Evolutionary conservation across 768 basidiomycete species (phyloP).

Genomic region (Russula sp.): DNA sequence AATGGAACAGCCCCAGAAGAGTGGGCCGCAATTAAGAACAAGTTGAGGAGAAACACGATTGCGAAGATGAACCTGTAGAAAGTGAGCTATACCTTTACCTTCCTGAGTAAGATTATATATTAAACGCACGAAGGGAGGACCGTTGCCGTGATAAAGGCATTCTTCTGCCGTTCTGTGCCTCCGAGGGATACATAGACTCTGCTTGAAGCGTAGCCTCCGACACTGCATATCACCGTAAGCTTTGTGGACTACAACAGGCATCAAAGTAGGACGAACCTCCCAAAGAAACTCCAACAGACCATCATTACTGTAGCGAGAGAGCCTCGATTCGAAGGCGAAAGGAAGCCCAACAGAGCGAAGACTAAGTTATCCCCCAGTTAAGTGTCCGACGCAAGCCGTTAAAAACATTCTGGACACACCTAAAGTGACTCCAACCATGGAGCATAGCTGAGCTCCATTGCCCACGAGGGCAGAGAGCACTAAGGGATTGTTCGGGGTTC

Average conservation of each 20-base stretch:
- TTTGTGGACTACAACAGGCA: constrained; percentile 1
- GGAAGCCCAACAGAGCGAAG: constrained; percentile 87
- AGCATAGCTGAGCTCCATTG: constrained; percentile 77
- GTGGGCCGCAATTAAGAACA: constrained; percentile 76
- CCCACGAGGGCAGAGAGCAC: constrained; percentile 81
- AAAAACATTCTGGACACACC: constrained; percentile 35
- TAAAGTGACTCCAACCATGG: constrained; percentile 85
- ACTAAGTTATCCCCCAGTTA: constrained; percentile 37
- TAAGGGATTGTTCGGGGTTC: constrained; percentile 71
- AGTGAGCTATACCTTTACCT: background rate
- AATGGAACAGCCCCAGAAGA: constrained; percentile 97
- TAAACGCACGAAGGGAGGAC: constrained; percentile 71
- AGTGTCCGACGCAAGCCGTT: background rate
- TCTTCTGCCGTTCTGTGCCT: constrained; percentile 70
- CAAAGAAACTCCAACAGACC: constrained; percentile 92
- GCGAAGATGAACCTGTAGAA: constrained; percentile 64
- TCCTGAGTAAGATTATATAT: constrained; percentile 4
- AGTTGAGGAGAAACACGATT: constrained; percentile 82
- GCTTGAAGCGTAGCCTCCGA: constrained; percentile 85
- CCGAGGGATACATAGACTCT: constrained; percentile 75
- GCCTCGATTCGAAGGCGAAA: constrained; percentile 93
- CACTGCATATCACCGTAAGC: constrained; percentile 35
- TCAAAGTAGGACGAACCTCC: constrained; percentile 44
- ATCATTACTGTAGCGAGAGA: constrained; percentile 91
- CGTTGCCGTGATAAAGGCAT: constrained; percentile 83